Base-by-base conservation (phyloP, 1,284 basidiomycete species). In the Agaricales sp. region DNA sequence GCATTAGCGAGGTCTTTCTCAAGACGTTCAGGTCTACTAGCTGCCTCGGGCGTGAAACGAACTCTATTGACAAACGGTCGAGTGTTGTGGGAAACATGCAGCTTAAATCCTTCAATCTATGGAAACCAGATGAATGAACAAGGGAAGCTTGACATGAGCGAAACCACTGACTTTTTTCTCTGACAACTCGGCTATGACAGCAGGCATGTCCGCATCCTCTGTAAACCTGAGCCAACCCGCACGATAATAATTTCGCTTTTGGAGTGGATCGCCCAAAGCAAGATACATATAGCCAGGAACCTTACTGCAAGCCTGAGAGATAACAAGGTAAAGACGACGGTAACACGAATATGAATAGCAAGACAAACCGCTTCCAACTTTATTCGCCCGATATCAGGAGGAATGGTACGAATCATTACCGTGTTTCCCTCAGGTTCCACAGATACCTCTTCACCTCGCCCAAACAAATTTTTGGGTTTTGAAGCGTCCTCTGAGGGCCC, bases 361-460 rank as follows among this genome's bases (percentile, higher is more conserved):
- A 23, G 45, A 62, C 73, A 54, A 55, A 95, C 91, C 63, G 88
- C 84, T 69, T 96, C 92, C 23, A 97, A 73, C 58, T 90, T 92
- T 43, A 83, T 67, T 43, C 92, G 80, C 18, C 87, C 84, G 57
- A 94, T 91, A 55, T 90, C 88, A 21, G 92, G 91, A 38, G 92
- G 89, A 54, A 96, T 91, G 16, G 89, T 92, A 55, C 92, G 83
- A 60, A 96, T 92, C 78, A 95, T 91, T 46, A 97, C 82, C 62
- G 94, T 90, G 58, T 89, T 88, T 12, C 86, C 82, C 57, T 89
- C 82, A 20, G 89, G 80, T 37, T 75, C 73, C 18, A 89, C 80
- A 55, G 84, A 78, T 49, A 91, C 68, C 59, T 89, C 86, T 59
- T 87, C 84, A n/a, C 76, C 80, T 25, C 78, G 75, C 53, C 71